Evolutionary conservation across 495 filamentous ascomycete species (phyloP).

Genomic region (Chaetomidium leptoderma): DNA sequence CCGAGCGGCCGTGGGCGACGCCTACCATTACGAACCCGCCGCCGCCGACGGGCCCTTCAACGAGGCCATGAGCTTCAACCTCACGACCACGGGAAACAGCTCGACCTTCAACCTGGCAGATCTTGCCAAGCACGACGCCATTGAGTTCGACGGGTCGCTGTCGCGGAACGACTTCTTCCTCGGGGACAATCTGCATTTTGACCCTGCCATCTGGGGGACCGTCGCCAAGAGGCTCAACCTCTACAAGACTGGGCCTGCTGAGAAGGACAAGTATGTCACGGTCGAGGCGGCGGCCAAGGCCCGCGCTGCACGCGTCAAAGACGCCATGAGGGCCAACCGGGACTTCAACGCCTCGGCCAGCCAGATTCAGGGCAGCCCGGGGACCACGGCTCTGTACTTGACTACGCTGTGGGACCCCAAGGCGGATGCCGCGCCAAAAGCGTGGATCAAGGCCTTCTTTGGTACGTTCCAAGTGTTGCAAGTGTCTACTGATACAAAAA

Average conservation of each 20-base stretch:
- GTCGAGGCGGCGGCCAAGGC: conserved; percentile 27
- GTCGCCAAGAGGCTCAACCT: conserved; percentile 14
- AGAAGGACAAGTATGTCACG: conserved; percentile 23
- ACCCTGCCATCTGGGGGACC: conserved; percentile 24
- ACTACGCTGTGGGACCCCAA: conserved; percentile 22
- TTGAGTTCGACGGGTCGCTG: conserved; percentile 34
- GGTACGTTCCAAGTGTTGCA: no score
- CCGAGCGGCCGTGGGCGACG: conserved; percentile 16
- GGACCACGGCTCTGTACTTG: conserved; percentile 30
- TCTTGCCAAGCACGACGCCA: conserved; percentile 23
- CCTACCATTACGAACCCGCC: conserved; percentile 25
- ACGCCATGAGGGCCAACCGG: conserved; percentile 24
- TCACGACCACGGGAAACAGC: conserved; percentile 26
- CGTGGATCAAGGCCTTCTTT: conserved; percentile 26
- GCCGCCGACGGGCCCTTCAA: conserved; percentile 27
- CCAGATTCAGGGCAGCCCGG: conserved; percentile 22
- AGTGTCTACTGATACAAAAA: no score
- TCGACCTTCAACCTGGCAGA: conserved; percentile 31
- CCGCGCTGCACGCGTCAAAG: conserved; percentile 20
- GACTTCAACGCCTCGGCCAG: conserved; percentile 22
- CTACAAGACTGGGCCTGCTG: conserved; percentile 2
- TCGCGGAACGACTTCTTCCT: conserved; percentile 26
- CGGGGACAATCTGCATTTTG: conserved; percentile 28
- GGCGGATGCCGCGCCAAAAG: conserved; percentile 21
- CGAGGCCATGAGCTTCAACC: conserved; percentile 22